phyloP scores from a whole-genome alignment of 1,139 yeast species.

The Waltiozyma sp. region DNA sequence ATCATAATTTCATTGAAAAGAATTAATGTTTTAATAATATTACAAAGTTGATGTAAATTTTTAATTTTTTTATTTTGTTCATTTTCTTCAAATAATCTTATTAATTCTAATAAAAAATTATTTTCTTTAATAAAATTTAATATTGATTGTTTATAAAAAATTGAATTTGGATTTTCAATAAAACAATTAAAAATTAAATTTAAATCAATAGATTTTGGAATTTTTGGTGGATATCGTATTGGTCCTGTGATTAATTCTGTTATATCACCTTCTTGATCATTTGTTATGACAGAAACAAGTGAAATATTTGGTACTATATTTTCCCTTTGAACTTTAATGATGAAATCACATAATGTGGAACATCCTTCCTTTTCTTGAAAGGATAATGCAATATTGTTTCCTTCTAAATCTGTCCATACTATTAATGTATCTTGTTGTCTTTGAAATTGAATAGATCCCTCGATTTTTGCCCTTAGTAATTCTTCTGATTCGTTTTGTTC shows the following conservation, averaged over 20 bases:
- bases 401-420: slow-evolving; percentile 82
- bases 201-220: slow-evolving; percentile 37
- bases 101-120: slow-evolving; percentile 43
- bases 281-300: slow-evolving; percentile 58
- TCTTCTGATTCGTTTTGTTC: slow-evolving; percentile 53
- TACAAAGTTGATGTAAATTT: slow-evolving; percentile 55
- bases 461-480: slow-evolving; percentile 53
- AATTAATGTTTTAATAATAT: slow-evolving; percentile 57
- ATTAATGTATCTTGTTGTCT: slow-evolving; percentile 90
- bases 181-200: slow-evolving; percentile 39
- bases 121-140: slow-evolving; percentile 38
- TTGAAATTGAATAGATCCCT: slow-evolving; percentile 75
- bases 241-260: slow-evolving; percentile 80
- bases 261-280: slow-evolving; percentile 36
- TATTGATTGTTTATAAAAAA: slow-evolving; percentile 41
- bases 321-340: slow-evolving; percentile 52
- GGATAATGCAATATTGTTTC: slow-evolving; percentile 77
- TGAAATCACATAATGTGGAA: slow-evolving; percentile 68
- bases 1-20: slow-evolving; percentile 62
- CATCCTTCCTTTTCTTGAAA: slow-evolving; percentile 94
- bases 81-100: slow-evolving; percentile 40
- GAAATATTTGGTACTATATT: slow-evolving; percentile 58
- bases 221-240: slow-evolving; percentile 46
- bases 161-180: slow-evolving; percentile 42
- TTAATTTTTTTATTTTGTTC: slow-evolving; percentile 41